phyloP scores from a whole-genome alignment of 192 early-diverging fungal species.

The Coemansia sp. region DNA sequence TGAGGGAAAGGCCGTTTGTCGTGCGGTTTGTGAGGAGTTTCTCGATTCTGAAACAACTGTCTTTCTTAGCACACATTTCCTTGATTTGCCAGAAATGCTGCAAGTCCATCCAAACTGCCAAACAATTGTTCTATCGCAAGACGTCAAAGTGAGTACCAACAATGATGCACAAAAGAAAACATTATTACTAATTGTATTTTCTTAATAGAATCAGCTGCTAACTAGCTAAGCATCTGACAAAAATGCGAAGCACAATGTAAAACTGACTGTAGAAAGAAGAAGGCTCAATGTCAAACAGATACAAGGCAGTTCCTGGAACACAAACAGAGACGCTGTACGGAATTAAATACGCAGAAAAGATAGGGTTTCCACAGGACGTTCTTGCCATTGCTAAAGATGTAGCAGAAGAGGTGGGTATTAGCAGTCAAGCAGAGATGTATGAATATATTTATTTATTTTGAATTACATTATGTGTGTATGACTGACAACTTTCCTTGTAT shows the following conservation, averaged over 20 bases:
- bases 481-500: no score
- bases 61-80: slow-evolving; percentile 82
- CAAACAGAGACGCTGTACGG: slow-evolving; percentile 40
- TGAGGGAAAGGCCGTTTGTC: slow-evolving; percentile 73
- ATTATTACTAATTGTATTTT: no score
- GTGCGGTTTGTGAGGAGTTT: slow-evolving; percentile 73
- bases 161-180: background rate
- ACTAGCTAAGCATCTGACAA: no score
- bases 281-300: slow-evolving; percentile 7
- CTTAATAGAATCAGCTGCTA: no score
- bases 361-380: slow-evolving; percentile 29
- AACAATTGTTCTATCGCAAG: slow-evolving; percentile 13
- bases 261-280: background rate
- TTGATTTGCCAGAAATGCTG: slow-evolving; percentile 60
- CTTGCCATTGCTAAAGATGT: slow-evolving; percentile 43
- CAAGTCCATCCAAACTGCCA: slow-evolving; percentile 57
- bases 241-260: no score
- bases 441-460: no score
- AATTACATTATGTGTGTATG: no score
- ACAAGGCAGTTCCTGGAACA: slow-evolving; percentile 24
- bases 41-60: slow-evolving; percentile 59
- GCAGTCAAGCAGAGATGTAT: background rate
- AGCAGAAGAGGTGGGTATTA: slow-evolving; percentile 31
- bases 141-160: background rate
- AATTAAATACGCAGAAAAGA: slow-evolving; percentile 35